phyloP scores from a whole-genome alignment of 2,329 filamentous ascomycete species.

The Cytospora mali region DNA sequence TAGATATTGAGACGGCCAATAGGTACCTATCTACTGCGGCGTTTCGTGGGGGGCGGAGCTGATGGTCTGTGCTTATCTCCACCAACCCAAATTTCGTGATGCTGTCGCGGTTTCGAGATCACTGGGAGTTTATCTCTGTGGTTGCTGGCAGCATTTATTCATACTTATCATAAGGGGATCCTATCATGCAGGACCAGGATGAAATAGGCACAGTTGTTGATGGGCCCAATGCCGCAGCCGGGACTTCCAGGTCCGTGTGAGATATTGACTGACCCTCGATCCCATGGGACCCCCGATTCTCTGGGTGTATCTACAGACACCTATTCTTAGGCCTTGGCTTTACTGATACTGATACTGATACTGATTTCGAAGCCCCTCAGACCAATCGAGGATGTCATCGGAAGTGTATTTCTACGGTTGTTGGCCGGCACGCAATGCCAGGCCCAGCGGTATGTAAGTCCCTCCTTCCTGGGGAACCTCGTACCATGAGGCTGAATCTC shows the following conservation, averaged over 20 bases:
- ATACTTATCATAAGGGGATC: neutral
- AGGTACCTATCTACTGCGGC: neutral
- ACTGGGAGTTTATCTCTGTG: neutral
- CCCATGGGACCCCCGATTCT: neutral
- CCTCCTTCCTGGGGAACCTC: neutral
- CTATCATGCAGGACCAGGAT: constrained; percentile 8
- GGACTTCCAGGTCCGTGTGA: constrained; percentile 1
- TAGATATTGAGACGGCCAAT: neutral
- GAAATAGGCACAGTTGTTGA: neutral
- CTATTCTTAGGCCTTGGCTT: neutral
- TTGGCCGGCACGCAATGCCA: neutral
- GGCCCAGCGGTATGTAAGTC: neutral
- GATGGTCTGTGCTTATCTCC: neutral
- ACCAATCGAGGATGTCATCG: constrained; percentile 3
- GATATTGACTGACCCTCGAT: neutral
- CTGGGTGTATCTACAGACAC: neutral
- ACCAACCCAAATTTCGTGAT: neutral
- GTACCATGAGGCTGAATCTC: neutral
- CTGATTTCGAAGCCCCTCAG: neutral
- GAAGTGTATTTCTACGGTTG: neutral
- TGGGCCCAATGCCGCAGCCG: neutral
- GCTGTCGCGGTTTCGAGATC: neutral
- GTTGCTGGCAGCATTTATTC: neutral
- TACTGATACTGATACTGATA: neutral
- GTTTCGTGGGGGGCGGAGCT: neutral